Evolutionary conservation across 2,329 filamentous ascomycete genomes (phyloP).

Genomic region (Drechslerella stenobrocha): DNA sequence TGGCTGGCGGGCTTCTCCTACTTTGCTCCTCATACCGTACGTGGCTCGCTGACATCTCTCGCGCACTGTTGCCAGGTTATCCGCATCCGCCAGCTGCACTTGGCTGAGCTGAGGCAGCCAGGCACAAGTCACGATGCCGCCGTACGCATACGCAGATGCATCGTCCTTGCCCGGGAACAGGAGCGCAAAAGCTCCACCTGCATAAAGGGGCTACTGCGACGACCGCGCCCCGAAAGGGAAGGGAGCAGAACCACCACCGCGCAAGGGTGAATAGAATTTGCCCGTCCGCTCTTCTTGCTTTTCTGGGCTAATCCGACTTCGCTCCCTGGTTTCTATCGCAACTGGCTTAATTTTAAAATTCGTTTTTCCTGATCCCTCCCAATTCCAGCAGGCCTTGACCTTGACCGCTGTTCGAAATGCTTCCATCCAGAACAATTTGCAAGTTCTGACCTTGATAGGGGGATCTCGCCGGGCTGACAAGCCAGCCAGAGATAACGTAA

Average conservation of each 20-base stretch:
- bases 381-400: constrained; percentile 1
- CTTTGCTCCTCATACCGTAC: too few species aligned
- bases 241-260: constrained; percentile 20
- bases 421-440: too few species aligned
- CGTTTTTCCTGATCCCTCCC: constrained; percentile 46
- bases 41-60: constrained; percentile 47
- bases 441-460: too few species aligned
- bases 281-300: constrained; percentile 39
- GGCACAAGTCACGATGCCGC: neutral
- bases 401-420: too few species aligned
- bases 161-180: neutral
- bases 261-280: constrained; percentile 10
- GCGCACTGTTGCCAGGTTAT: constrained; percentile 21
- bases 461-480: too few species aligned
- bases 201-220: constrained; percentile 33
- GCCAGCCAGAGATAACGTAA: too few species aligned
- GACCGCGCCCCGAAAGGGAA: neutral
- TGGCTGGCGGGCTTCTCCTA: constrained; percentile 22
- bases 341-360: constrained; percentile 49
- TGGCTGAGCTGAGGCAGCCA: neutral
- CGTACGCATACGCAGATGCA: too few species aligned
- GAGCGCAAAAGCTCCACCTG: constrained; percentile 23
- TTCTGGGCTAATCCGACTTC: constrained; percentile 11
- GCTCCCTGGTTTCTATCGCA: constrained; percentile 39
- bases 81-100: constrained; percentile 1